Evolutionary conservation across 2,329 filamentous ascomycete species (phyloP), one percentile per base, ranked within the genome.

Genomic region (Aspergillus sp.): DNA sequence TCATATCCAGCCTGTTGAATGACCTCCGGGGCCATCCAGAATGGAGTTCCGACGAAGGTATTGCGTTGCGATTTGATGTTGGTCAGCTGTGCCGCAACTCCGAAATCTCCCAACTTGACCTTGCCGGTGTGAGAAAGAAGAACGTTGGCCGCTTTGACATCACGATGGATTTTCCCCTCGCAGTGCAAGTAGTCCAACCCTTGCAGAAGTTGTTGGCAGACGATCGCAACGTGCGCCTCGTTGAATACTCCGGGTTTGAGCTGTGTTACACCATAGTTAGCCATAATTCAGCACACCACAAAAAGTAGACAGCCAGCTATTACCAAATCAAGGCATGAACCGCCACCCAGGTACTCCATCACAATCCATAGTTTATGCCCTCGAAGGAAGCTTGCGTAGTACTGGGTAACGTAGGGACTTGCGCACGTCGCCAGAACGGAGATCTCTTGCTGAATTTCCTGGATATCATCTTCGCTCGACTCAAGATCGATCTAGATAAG

Each of bases 291-390:
- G 24, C 17, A 30, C 26, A 30, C 26, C 9, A 30, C 48, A 15
- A 20, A 32, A 30, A 18, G 2, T 3, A 20, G 20, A 2, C 30
- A 13, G n/a, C 41, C 48, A 24, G 20, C 30, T 43, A 38, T 56
- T 84, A 96, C 90, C 80, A 99, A 76, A 74, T 99, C 95, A 63
- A 97, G 82, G 73, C 95, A 97, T 17, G 95, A 98, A 41, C 95
- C 95, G 62, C 95, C 95, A 5, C 95, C 95, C 11, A 99, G 80
- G 71, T 89, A 99, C 76, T 99, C 95, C 95, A 99, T 99, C 57
- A 98, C 91, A 71, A 99, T 99, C 95, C 95, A 99, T 80, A 99
- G 80, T 78, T 98, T 99, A 73, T 93, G 90, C 24, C 95, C 95
- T 66, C 91, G 87, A n/a, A 98, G 84, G 74, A 98, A 99, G 71